Evolutionary conservation across 805 yeast genomes (phyloP), one percentile per base, ranked within the genome.

Genomic region (Debaryomyces prosopidis): DNA sequence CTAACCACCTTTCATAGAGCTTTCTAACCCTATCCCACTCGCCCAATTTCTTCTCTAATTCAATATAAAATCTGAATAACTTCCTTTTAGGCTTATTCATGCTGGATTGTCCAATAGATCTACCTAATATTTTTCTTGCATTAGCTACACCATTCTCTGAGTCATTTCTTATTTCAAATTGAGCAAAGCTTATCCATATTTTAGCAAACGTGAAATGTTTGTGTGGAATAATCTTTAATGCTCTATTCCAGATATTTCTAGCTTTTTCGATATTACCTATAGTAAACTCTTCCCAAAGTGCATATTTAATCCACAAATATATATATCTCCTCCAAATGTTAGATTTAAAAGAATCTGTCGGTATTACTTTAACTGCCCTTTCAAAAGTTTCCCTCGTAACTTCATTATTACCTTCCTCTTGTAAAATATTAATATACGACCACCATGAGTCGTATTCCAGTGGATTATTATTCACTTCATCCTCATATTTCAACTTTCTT

Each of bases 361-460:
- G 89, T 0, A 51, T 51, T 3, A 57, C 47, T 0, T 61, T 45
- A 2, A 81, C 57, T 0, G 88, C 80, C 8, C 68, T 54, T 43
- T 76, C 79, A 51, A 73, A 78, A 9, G 66, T 62, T 1, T 10
- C 55, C 36, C 46, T 37, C 20, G 45, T 19, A 2, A 10, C 19
- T 2, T 41, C 36, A 14, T 19, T 12, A 45, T 40, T 51, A 15
- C 70, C 54, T 4, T 58, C 57, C 18, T 75, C 71, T 42, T 76
- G 76, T 10, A 82, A 54, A 18, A 88, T 58, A 10, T 77, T 71
- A 1, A 89, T 47, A 55, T 83, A 84, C 0, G 79, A 60, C 92
- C 96, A 90, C 97, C 98, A 91, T 0, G 82, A 67, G 55, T 87
- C 94, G 61, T 81, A 83, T 64, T 88, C 87, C 0, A 45, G 34